Percentiles rank a stretch among this genome's conserved stretches.
These are phyloP conservation scores for Chloris gayana DNA, from an alignment of 176 grass and related monocot genomes.

Conservation along the genomic window DNA sequence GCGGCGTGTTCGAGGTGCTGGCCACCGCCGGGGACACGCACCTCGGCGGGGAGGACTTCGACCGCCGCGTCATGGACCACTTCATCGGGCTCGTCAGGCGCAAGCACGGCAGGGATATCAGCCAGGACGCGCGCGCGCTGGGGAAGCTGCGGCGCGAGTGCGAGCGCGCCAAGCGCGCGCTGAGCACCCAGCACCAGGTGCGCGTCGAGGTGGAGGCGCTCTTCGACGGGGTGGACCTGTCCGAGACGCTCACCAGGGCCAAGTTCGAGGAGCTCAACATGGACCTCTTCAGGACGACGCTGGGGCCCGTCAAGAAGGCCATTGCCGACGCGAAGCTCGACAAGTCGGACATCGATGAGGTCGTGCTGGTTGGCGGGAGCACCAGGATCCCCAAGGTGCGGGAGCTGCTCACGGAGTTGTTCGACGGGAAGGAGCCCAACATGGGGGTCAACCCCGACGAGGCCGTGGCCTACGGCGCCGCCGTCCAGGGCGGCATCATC, in stretches of 20 bases:
- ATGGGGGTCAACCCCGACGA: slow-evolving; percentile 57
- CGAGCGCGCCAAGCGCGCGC: slow-evolving; percentile 41
- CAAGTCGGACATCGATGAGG: slow-evolving; percentile 37
- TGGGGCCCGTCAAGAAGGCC: slow-evolving; percentile 37
- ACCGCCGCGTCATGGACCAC: slow-evolving; percentile 40
- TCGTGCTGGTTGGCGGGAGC: slow-evolving; percentile 48
- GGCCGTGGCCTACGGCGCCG: slow-evolving; percentile 51
- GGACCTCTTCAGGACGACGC: slow-evolving; percentile 47
- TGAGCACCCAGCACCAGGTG: slow-evolving; percentile 52
- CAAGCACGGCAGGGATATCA: slow-evolving; percentile 37
- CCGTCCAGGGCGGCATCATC: slow-evolving; percentile 39
- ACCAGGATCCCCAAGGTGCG: slow-evolving; percentile 61
- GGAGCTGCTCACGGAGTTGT: slow-evolving; percentile 45
- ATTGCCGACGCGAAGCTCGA: slow-evolving; percentile 36
- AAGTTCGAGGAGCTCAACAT: slow-evolving; percentile 55
- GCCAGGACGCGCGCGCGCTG: slow-evolving; percentile 27
- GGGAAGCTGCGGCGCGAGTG: slow-evolving; percentile 38
- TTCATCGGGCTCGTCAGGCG: slow-evolving; percentile 39
- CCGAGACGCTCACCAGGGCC: slow-evolving; percentile 38
- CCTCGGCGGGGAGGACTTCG: slow-evolving; percentile 64
- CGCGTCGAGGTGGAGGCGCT: slow-evolving; percentile 40
- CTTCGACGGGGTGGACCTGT: slow-evolving; percentile 46
- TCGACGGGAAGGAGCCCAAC: slow-evolving; percentile 42
- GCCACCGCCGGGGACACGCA: slow-evolving; percentile 75
- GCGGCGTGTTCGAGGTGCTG: slow-evolving; percentile 72